Percentiles rank a stretch among this genome's conserved stretches.
These are phyloP conservation scores for Tolypocladium tropicale DNA, from an alignment of 2,329 filamentous ascomycete species.

Conservation along the genomic window DNA sequence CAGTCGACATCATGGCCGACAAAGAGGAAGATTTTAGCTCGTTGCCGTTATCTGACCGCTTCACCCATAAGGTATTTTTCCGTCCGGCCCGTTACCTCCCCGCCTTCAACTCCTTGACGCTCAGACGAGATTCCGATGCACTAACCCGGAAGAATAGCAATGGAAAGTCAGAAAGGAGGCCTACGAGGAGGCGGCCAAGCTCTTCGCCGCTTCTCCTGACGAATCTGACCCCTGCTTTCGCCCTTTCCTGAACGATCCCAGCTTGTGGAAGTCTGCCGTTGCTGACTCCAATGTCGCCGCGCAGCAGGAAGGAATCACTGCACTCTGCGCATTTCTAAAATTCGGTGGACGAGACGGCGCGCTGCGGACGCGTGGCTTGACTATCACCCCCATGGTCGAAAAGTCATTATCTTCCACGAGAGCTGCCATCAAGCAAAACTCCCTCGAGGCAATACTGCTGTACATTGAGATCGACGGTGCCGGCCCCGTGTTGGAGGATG, in stretches of 20 bases:
- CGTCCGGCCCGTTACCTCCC: neutral
- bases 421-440: conserved; percentile 77
- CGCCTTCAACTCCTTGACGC: neutral
- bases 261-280: conserved; percentile 86
- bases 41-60: conserved; percentile 68
- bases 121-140: neutral
- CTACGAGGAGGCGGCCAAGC: conserved; percentile 85
- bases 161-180: conserved; percentile 97
- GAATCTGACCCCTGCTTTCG: conserved; percentile 79
- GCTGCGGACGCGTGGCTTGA: conserved; percentile 63
- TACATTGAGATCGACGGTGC: conserved; percentile 85
- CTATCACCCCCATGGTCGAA: conserved; percentile 73
- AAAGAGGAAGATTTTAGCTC: conserved; percentile 74
- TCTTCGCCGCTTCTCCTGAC: conserved; percentile 75
- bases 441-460: conserved; percentile 76
- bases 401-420: conserved; percentile 84
- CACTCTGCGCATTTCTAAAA: conserved; percentile 86
- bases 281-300: conserved; percentile 94
- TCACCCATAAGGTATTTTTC: conserved; percentile 61
- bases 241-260: conserved; percentile 76
- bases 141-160: conserved; percentile 35
- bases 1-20: conserved; percentile 56
- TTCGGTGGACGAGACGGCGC: conserved; percentile 75
- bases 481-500: conserved; percentile 79
- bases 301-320: conserved; percentile 82